Evolutionary conservation across 371 early-diverging fungal species (phyloP).

Genomic region (Choanephora cucurbitarum): DNA sequence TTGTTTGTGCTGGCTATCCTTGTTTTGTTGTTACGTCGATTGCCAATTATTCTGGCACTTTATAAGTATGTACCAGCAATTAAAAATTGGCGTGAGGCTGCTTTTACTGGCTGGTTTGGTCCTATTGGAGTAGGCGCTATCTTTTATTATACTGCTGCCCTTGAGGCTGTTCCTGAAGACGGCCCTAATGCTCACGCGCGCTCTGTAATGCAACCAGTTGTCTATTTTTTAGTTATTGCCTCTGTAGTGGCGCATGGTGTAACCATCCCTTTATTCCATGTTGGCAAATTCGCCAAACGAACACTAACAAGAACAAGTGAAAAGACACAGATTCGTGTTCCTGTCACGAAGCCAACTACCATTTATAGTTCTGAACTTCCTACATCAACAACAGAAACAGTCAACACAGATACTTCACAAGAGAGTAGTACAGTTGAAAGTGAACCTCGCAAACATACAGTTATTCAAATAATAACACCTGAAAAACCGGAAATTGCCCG

Average conservation of each 20-base stretch:
- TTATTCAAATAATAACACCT: background rate
- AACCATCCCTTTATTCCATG: constrained; percentile 66
- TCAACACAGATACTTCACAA: background rate
- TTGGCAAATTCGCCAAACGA: constrained; percentile 22
- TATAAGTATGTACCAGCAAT: constrained; percentile 72
- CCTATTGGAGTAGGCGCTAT: constrained; percentile 90
- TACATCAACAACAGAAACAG: background rate
- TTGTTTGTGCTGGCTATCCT: constrained; percentile 60
- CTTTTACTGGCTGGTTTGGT: constrained; percentile 96
- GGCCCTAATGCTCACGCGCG: constrained; percentile 20
- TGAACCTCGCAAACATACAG: background rate
- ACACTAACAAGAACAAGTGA: constrained; percentile 7
- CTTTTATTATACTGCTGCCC: constrained; percentile 67
- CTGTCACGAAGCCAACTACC: background rate
- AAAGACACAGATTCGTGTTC: background rate
- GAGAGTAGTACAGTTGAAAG: background rate
- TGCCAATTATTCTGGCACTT: constrained; percentile 71
- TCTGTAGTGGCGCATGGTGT: constrained; percentile 79
- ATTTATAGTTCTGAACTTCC: too few relatives aligned
- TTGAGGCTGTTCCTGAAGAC: constrained; percentile 26
- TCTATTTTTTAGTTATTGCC: constrained; percentile 69
- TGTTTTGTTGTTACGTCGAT: constrained; percentile 78
- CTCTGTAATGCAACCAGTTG: constrained; percentile 58
- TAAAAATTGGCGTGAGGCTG: constrained; percentile 67
- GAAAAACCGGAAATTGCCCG: background rate